Conservation (phyloP, 306 rosid species). For the Cyclanthera cordifolia region DNA sequence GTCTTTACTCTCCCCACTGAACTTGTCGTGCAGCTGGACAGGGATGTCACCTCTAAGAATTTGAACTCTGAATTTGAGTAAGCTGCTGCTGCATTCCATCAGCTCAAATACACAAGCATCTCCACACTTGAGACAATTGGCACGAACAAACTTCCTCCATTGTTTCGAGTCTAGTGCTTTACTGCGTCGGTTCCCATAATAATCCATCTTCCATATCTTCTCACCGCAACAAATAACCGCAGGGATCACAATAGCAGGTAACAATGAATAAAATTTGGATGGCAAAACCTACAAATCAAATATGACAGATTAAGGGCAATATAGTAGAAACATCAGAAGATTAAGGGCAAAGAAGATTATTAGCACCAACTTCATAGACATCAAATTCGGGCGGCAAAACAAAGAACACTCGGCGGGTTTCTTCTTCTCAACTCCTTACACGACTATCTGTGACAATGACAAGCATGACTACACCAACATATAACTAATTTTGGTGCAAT, state of each 20-base stretch:
- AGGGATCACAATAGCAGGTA: slow-evolving; percentile 27
- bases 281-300: slow-evolving; percentile 20
- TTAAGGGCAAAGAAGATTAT: too few species aligned
- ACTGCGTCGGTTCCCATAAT: slow-evolving; percentile 7
- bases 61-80: slow-evolving; percentile 36
- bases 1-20: slow-evolving; percentile 17
- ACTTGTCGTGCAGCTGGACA: slow-evolving; percentile 12
- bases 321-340: too few species aligned
- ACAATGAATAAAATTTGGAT: neutral
- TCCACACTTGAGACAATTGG: slow-evolving; percentile 38
- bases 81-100: slow-evolving; percentile 13
- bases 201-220: slow-evolving; percentile 35
- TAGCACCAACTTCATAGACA: too few species aligned
- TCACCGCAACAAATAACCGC: slow-evolving; percentile 18
- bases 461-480: too few species aligned
- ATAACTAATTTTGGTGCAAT: too few species aligned
- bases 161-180: slow-evolving; percentile 11
- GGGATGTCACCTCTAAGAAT: slow-evolving; percentile 68
- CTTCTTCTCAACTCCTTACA: too few species aligned
- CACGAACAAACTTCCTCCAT: slow-evolving; percentile 37
- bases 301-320: neutral
- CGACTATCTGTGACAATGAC: too few species aligned
- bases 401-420: too few species aligned
- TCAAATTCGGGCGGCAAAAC: too few species aligned
- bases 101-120: slow-evolving; percentile 60